Base-by-base conservation (phyloP, 768 basidiomycete genomes). In the Podaxis mareebaensis region DNA sequence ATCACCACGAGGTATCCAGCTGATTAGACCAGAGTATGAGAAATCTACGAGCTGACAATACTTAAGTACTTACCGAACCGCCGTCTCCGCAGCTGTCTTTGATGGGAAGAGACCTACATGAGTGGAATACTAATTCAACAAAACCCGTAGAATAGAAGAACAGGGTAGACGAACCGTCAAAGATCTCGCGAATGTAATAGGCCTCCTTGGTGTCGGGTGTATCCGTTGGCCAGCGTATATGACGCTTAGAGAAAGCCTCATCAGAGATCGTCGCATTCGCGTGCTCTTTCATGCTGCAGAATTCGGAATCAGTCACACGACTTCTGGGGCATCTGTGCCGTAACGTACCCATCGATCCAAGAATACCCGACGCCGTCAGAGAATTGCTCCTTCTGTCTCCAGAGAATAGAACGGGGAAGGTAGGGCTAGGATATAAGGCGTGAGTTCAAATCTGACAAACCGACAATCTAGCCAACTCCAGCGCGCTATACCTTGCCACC, bases 331-430 rank as follows among this genome's bases (percentile, higher is more conserved):
- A 10, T 28, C 24, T 5, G 24, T 28, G 49, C 4, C 24, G 36
- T 28, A 39, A 67, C 83, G 48, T 70, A 92, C 92, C 95, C 94
- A 70, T 99, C 96, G 71, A 99, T 99, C 96, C 96, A 98, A 36
- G 95, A 96, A 77, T 97, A 98, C 36, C 96, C 96, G 60, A 97
- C 95, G 59, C 97, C 97, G 71, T 99, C 97, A 1, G 96, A 98
- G 79, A 99, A 99, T 71, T 99, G 96, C 77, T 99, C 97, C 75
- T 99, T 99, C 75, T 99, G 97, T 61, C 97, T 85, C 97, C 97
- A 99, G 46, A 99, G 82, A 70, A 99, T 98, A 15, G 92, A 93
- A 61, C 83, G 83, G 12, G 97, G 97, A 57, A 99, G 87, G 77
- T 99, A 99, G 1, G 94, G 90, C 90, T 94, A 70, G 26, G 53